Conservation (phyloP, 208 protist species). For the Crithidia brevicula region DNA sequence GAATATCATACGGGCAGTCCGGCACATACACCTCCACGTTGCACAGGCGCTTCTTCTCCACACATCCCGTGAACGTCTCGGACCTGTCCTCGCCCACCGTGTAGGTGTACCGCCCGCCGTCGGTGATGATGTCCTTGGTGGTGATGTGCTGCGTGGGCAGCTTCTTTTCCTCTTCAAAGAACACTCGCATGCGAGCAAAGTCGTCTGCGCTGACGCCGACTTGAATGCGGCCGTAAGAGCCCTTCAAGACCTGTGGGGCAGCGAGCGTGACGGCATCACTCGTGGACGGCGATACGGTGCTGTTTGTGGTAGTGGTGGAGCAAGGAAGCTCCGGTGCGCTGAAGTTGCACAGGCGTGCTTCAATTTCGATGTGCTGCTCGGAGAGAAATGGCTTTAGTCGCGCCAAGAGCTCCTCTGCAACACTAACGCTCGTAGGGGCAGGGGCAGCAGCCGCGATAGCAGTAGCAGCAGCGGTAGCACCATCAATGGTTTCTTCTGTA, state of each 20-base stretch:
- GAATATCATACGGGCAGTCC: constrained; percentile 64
- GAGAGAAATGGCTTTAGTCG: constrained; percentile 31
- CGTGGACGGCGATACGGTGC: neutral
- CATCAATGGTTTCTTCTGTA: neutral
- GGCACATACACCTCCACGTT: constrained; percentile 69
- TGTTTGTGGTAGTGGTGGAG: neutral
- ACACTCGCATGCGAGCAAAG: constrained; percentile 43
- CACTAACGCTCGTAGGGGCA: neutral
- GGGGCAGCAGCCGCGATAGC: neutral
- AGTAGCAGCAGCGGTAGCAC: neutral
- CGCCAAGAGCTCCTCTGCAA: constrained; percentile 33
- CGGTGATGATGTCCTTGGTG: constrained; percentile 61
- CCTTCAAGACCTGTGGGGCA: constrained; percentile 5
- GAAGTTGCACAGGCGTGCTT: constrained; percentile 68
- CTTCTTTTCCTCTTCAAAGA: constrained; percentile 18
- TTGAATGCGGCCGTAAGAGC: constrained; percentile 14
- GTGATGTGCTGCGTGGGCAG: constrained; percentile 10
- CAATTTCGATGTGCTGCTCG: constrained; percentile 58
- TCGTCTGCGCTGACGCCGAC: constrained; percentile 45
- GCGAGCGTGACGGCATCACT: too few relatives aligned
- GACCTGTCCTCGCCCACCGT: constrained; percentile 30
- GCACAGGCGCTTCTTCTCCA: constrained; percentile 62
- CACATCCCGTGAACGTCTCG: constrained; percentile 27
- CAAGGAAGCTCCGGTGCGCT: neutral
- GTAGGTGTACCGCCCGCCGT: constrained; percentile 59